Percentiles rank a stretch among this genome's conserved stretches.
Conservation (phyloP, 2,329 filamentous ascomycete genomes). For the Aspergillus sp. region DNA sequence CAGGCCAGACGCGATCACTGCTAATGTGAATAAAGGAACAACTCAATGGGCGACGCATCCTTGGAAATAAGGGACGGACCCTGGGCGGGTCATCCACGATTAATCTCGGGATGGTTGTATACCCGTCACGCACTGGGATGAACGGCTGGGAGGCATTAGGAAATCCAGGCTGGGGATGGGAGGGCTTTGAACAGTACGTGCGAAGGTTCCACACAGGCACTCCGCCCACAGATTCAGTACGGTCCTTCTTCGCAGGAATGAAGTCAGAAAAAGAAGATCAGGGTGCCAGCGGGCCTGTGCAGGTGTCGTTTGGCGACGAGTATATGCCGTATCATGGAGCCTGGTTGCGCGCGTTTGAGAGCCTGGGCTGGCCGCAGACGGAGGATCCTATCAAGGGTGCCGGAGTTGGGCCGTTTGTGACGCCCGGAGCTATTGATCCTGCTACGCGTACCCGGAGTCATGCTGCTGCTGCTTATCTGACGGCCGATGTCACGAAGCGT, state of each 20-base stretch:
- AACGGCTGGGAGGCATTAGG: slow-evolving; percentile 49
- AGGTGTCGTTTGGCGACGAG: slow-evolving; percentile 18
- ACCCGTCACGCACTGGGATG: slow-evolving; percentile 37
- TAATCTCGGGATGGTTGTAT: slow-evolving; percentile 38
- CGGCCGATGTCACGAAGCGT: slow-evolving; percentile 33
- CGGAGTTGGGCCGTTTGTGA: slow-evolving; percentile 14
- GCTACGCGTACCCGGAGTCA: slow-evolving; percentile 15
- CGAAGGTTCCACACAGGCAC: slow-evolving; percentile 39
- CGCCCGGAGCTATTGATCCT: slow-evolving; percentile 17
- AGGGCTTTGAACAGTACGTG: slow-evolving; percentile 51
- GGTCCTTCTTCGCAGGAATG: not conserved
- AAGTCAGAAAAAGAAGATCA: slow-evolving; percentile 24
- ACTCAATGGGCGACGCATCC: slow-evolving; percentile 43
- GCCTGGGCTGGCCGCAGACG: slow-evolving; percentile 14
- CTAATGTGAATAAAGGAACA: slow-evolving; percentile 3
- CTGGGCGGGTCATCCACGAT: slow-evolving; percentile 51
- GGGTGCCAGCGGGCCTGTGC: slow-evolving; percentile 21
- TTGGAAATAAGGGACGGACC: slow-evolving; percentile 48
- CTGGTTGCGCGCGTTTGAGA: slow-evolving; percentile 17
- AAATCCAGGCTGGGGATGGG: slow-evolving; percentile 47
- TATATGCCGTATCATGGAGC: slow-evolving; percentile 19
- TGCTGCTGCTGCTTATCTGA: slow-evolving; percentile 17
- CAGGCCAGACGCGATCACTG: not conserved
- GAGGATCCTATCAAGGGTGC: slow-evolving; percentile 18
- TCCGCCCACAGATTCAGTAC: slow-evolving; percentile 18